Evolutionary conservation across 176 grass and related monocot genomes (phyloP).

Genomic region (Dactylis glomerata): DNA sequence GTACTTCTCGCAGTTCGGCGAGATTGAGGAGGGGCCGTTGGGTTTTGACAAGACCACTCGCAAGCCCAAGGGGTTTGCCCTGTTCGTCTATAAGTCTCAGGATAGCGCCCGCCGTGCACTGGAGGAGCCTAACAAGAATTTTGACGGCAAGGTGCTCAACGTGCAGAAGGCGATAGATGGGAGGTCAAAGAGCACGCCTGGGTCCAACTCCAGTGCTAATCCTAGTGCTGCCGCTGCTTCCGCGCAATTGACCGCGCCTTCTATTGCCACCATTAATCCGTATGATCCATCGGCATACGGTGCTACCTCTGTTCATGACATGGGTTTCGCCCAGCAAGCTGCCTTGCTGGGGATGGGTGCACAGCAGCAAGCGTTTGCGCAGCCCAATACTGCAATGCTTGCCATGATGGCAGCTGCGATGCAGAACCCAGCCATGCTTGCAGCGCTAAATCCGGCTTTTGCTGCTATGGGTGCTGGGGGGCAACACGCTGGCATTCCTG

Average conservation of each 20-base stretch:
- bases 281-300: constrained; percentile 56
- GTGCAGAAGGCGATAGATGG: constrained; percentile 88
- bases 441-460: constrained; percentile 82
- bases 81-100: constrained; percentile 87
- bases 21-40: constrained; percentile 93
- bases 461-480: constrained; percentile 65
- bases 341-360: constrained; percentile 67
- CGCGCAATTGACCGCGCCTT: constrained; percentile 31
- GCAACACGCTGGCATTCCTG: constrained; percentile 49
- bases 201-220: constrained; percentile 44
- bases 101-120: constrained; percentile 72
- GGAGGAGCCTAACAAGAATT: constrained; percentile 84
- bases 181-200: constrained; percentile 40
- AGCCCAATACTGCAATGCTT: constrained; percentile 86
- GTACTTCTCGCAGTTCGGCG: constrained; percentile 86
- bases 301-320: constrained; percentile 42
- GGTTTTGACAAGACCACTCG: constrained; percentile 92
- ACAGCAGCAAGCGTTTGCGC: constrained; percentile 59
- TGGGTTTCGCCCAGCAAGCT: constrained; percentile 70
- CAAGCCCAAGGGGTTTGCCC: constrained; percentile 90
- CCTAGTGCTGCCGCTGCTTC: constrained; percentile 29
- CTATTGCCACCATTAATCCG: constrained; percentile 27
- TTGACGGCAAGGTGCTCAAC: constrained; percentile 81
- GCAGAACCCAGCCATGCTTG: constrained; percentile 89
- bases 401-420: constrained; percentile 86